Percentiles rank a stretch among this genome's conserved stretches.
phyloP scores from a whole-genome alignment of 768 basidiomycete species.

The Macrolepiota dolichaula region DNA sequence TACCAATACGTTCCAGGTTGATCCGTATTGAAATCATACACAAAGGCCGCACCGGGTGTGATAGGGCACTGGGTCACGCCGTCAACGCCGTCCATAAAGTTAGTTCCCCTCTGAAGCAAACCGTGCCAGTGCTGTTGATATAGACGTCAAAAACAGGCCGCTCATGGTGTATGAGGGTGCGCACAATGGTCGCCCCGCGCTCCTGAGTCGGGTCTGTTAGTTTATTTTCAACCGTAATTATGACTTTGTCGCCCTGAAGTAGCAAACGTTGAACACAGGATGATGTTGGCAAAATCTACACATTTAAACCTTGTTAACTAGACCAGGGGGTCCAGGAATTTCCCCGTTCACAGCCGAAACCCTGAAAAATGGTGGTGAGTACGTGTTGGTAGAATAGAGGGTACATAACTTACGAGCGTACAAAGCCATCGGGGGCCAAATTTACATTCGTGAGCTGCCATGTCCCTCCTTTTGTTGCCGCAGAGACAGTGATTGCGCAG shows the following conservation, averaged over 20 bases:
- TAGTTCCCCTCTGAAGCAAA: constrained; percentile 27
- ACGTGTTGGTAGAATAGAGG: too few relatives aligned
- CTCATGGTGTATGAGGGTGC: constrained; percentile 1
- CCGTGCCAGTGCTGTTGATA: constrained; percentile 30
- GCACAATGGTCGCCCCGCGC: constrained; percentile 38
- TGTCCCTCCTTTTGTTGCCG: too few relatives aligned
- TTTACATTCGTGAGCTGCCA: too few relatives aligned
- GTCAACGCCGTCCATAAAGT: constrained; percentile 28
- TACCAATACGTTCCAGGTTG: constrained; percentile 48
- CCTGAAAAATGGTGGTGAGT: not conserved
- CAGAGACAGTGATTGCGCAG: not conserved
- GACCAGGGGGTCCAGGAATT: constrained; percentile 23
- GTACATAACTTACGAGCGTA: constrained; percentile 14
- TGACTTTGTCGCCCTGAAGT: constrained; percentile 27
- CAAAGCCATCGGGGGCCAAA: constrained; percentile 17
- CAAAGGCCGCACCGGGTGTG: constrained; percentile 30
- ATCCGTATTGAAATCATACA: constrained; percentile 34
- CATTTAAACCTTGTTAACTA: constrained; percentile 24
- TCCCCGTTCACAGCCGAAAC: not conserved
- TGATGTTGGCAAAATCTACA: too few relatives aligned
- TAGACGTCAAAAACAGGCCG: not conserved
- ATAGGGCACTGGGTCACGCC: constrained; percentile 45
- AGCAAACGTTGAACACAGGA: too few relatives aligned
- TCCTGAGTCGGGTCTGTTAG: constrained; percentile 35
- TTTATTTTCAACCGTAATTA: too few relatives aligned